These are phyloP conservation scores for Cyclocybe cylindracea DNA, from an alignment of 768 basidiomycete genomes.

Conservation along the genomic window DNA sequence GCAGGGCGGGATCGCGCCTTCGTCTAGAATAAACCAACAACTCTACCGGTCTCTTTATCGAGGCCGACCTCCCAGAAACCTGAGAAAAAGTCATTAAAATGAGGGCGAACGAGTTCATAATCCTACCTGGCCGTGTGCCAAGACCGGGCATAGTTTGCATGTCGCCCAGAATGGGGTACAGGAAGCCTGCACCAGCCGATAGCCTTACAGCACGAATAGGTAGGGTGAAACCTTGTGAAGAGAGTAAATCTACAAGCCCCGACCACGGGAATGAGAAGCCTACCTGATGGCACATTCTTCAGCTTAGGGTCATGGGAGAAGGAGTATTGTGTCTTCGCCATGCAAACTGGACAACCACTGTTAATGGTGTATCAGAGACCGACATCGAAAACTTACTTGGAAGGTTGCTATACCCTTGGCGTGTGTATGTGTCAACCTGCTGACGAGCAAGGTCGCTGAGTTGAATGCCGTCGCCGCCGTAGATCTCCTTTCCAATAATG, in stretches of 20 bases:
- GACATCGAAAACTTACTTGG: constrained; percentile 57
- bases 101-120: constrained; percentile 2
- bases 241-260: background rate
- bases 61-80: constrained; percentile 92
- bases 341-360: constrained; percentile 64
- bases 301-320: constrained; percentile 93
- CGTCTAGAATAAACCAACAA: constrained; percentile 81
- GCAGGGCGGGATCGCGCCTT: background rate
- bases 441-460: constrained; percentile 82
- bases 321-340: constrained; percentile 98
- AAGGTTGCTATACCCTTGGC: constrained; percentile 79
- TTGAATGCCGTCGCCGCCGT: constrained; percentile 89
- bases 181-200: constrained; percentile 93
- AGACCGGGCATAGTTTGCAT: constrained; percentile 99
- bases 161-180: constrained; percentile 93
- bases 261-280: constrained; percentile 10
- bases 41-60: constrained; percentile 76
- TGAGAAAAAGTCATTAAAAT: constrained; percentile 23
- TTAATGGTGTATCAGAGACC: background rate
- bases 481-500: constrained; percentile 87
- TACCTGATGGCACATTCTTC: constrained; percentile 86
- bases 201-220: constrained; percentile 88
- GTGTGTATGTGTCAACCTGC: constrained; percentile 90
- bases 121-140: constrained; percentile 81
- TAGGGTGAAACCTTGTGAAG: constrained; percentile 75